Evolutionary conservation across 352 stramenopile genomes (phyloP).

Genomic region (Aphanomyces cochlioides): DNA sequence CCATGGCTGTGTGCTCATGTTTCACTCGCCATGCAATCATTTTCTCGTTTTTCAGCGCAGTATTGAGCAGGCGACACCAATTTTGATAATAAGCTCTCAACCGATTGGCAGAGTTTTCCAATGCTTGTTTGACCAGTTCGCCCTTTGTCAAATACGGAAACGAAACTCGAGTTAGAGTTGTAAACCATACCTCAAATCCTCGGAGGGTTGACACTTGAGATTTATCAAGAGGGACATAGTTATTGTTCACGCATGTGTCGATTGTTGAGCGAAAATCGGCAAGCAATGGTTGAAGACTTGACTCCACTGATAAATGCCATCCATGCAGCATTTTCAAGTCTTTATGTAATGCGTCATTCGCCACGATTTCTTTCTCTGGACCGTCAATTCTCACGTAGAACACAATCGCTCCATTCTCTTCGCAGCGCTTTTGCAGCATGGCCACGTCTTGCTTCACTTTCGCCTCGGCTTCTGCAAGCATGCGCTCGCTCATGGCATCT

Average conservation of each 20-base stretch:
- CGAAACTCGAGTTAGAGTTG: not conserved
- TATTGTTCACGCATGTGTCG: not conserved
- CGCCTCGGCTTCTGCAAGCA: not conserved
- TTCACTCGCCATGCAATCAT: not conserved
- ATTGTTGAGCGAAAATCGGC: not conserved
- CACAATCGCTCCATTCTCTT: not conserved
- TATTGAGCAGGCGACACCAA: not conserved
- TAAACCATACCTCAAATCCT: not conserved
- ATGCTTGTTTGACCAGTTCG: not conserved
- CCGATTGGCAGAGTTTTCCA: not conserved
- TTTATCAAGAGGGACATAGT: not conserved
- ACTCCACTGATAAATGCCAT: not conserved
- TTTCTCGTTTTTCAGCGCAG: not conserved
- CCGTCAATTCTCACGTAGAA: not conserved
- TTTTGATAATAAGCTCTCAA: not conserved
- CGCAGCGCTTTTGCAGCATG: not conserved
- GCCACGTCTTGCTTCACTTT: not conserved
- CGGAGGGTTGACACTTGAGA: not conserved
- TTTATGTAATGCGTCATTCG: not conserved
- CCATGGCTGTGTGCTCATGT: not conserved
- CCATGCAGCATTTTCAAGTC: not conserved
- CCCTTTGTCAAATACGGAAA: not conserved
- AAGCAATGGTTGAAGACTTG: not conserved
- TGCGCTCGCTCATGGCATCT: not conserved
- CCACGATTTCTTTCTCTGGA: not conserved